A percentile compares a stretch with the other conserved stretches of the same genome.
Conservation (phyloP, 805 yeast genomes). For the Metschnikowia reukaufii region DNA sequence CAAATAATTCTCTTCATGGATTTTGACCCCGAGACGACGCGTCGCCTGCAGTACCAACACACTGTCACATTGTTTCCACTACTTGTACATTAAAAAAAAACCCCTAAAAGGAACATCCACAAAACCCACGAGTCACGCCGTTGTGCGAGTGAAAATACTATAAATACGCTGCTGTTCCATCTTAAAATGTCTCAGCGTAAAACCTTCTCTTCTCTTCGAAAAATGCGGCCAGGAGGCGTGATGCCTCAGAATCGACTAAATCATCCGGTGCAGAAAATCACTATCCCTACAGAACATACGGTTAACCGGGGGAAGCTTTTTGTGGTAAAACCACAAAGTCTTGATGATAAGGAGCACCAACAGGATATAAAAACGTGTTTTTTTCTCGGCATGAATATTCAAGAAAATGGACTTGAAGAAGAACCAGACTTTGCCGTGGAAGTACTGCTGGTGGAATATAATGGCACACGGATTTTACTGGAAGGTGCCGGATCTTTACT, state of each 20-base stretch:
- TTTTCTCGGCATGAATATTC: constrained; percentile 11
- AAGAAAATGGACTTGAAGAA: constrained; percentile 17
- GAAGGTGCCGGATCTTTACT: constrained; percentile 7
- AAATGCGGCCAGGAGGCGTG: constrained; percentile 18
- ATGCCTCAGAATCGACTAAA: constrained; percentile 19
- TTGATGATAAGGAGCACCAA: constrained; percentile 12
- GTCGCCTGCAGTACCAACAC: background rate
- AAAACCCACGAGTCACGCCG: background rate
- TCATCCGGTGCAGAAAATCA: constrained; percentile 10
- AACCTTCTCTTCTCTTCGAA: constrained; percentile 16
- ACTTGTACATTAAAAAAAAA: background rate
- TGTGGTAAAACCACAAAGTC: constrained; percentile 17
- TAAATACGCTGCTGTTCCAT: background rate
- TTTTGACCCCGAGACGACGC: background rate
- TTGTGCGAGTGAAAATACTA: background rate
- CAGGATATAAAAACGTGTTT: constrained; percentile 18
- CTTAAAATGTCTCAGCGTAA: constrained; percentile 12
- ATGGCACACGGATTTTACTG: constrained; percentile 14
- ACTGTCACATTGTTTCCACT: background rate
- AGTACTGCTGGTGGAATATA: constrained; percentile 15
- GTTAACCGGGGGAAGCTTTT: constrained; percentile 12
- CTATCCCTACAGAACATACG: constrained; percentile 16
- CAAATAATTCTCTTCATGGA: background rate
- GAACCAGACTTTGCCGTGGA: constrained; percentile 10
- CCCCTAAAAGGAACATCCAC: no score